phyloP scores from a whole-genome alignment of 371 early-diverging fungal species.

The Lichtheimia ramosa region DNA sequence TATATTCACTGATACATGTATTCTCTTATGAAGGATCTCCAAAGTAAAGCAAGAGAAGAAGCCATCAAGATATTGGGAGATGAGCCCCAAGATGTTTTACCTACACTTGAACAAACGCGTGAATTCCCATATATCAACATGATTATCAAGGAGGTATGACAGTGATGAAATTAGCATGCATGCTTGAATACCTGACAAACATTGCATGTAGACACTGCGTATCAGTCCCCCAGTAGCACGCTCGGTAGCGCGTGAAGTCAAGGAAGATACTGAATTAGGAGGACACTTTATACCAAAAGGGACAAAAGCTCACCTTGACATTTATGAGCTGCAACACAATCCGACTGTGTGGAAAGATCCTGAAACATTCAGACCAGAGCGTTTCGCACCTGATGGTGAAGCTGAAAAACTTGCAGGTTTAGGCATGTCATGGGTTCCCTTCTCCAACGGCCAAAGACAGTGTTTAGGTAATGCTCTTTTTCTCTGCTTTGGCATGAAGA shows the following conservation, averaged over 20 bases:
- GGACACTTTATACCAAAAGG: slow-evolving; percentile 19
- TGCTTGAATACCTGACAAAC: background rate
- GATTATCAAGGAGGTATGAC: slow-evolving; percentile 28
- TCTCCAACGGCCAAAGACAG: slow-evolving; percentile 40
- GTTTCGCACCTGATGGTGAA: slow-evolving; percentile 15
- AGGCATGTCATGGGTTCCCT: slow-evolving; percentile 36
- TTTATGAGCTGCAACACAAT: slow-evolving; percentile 22
- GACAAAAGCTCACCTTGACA: slow-evolving; percentile 5
- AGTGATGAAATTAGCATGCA: too few species aligned
- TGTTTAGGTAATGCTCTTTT: slow-evolving; percentile 54
- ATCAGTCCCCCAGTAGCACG: slow-evolving; percentile 2
- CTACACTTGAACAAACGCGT: slow-evolving; percentile 40
- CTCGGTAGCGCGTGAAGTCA: slow-evolving; percentile 3
- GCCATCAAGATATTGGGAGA: slow-evolving; percentile 51
- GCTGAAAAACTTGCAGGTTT: slow-evolving; percentile 11
- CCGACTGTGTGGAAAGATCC: slow-evolving; percentile 34
- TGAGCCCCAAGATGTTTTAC: slow-evolving; percentile 30
- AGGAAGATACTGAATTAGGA: slow-evolving; percentile 10
- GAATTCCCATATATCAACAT: slow-evolving; percentile 44
- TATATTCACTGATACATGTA: background rate
- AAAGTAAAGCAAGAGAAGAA: slow-evolving; percentile 47
- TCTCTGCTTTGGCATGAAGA: background rate
- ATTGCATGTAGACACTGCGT: slow-evolving; percentile 11
- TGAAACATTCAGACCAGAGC: slow-evolving; percentile 16
- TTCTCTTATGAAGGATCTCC: slow-evolving; percentile 24